Evolutionary conservation across 805 yeast species (phyloP), one percentile per base, ranked within the genome.

Genomic region (Blastobotrys peoriensis): DNA sequence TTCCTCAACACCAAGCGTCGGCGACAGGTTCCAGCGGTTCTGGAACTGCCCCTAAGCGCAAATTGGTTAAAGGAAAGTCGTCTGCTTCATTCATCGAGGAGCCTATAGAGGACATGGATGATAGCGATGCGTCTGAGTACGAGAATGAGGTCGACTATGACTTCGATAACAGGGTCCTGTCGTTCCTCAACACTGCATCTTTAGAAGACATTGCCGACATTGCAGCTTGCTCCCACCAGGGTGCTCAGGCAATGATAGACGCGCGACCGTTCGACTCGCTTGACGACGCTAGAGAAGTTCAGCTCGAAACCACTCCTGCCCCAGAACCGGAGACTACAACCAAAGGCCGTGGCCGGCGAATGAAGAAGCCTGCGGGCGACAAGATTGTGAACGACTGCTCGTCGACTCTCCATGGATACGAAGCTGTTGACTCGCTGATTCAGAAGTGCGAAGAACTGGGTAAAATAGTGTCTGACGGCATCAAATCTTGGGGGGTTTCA

Each of bases 351-450:
- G 67, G 69, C 28, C 33, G 68, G 71, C 21, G 68, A 67, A 44
- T 70, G 64, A 45, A 78, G 37, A 27, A 76, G 60, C 70, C 82
- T 3, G 76, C 78, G 38, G 96, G 96, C 8, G 83, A 83, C 54
- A 76, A 78, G 57, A 72, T 86, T 40, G 75, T 87, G 18, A 91
- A 83, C 52, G 81, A 76, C 33, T 75, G 89, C 3, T 75, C 76
- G 38, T 68, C 74, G 50, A 82, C 87, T 13, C 70, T 93, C 50
- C 78, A 79, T 56, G 98, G 98, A 3, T 93, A 93, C 61, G 82
- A 81, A 49, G 98, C 98, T 0, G 95, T 93, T 36, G 98, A 91
- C 55, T 83, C 94, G n/a, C 69, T 93, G 52, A 86, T 93, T 49
- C 79, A 79, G 47, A 76, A 79, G 53, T 93, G 99, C 67, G 79